Base-by-base conservation (phyloP, 371 early-diverging fungal species). In the Mortierella sp. region DNA sequence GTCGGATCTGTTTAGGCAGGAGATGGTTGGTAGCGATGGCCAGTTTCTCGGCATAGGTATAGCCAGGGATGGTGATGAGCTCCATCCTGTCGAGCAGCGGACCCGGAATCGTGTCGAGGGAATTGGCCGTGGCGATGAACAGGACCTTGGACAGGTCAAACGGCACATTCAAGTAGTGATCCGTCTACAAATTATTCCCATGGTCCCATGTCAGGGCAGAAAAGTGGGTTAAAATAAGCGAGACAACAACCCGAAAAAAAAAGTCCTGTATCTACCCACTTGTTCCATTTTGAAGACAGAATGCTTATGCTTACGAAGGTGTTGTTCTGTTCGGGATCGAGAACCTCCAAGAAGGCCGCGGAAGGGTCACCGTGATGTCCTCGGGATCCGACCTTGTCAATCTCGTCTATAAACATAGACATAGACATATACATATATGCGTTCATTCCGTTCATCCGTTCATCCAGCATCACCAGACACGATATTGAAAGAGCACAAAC, bases 1-100 rank as follows among this genome's bases (percentile, higher is more conserved):
- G 84, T 12, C 78, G 77, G 46, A 94, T 84, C 83, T 96, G 96
- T 79, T 96, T 96, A n/a, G 97, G 94, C 12, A 88, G 46, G 49
- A 88, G 60, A 54, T 88, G 88, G 43, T 80, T 81, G 65, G 84
- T 84, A 1, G 84, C 83, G 46, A 88, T 83, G 27, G 81, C 84
- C 29, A 88, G 72, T 76, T 97, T 97, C 75, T 97, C 97, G 21
- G 95, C 95, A 80, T 94, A 91, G 1, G 97, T 96, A 88, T 97
- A 97, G 11, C 97, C 96, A 43, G 95, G 93, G 27, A 97, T 81
- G 21, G 91, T 91, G 68, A 97, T 95, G n/a, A 96, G 83, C 81
- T 96, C 97, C 97, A 97, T 97, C 48, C 98, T 93, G 84, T 97
- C 98, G 29, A 96, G 79, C 16, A 97, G 85, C 4, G 98, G 96